These are phyloP conservation scores for Fusarium virguliforme DNA, from an alignment of 2,329 filamentous ascomycete species.

Conservation along the genomic window DNA sequence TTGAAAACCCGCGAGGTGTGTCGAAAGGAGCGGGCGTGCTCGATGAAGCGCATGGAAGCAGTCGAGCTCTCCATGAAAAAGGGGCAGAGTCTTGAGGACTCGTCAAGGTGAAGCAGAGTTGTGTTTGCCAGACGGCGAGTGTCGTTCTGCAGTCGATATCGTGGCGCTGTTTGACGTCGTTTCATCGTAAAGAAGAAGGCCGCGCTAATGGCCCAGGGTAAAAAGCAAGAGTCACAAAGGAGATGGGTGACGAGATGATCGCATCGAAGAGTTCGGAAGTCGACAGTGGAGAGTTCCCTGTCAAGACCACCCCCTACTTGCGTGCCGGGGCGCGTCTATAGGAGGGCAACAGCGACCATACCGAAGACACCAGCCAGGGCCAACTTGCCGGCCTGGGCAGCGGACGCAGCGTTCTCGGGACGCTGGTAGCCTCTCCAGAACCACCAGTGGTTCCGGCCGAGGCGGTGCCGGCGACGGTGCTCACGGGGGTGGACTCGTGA, in stretches of 20 bases:
- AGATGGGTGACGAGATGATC: slow-evolving; percentile 42
- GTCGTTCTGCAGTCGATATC: slow-evolving; percentile 46
- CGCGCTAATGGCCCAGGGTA: slow-evolving; percentile 33
- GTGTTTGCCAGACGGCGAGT: slow-evolving; percentile 34
- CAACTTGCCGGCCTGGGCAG: slow-evolving; percentile 62
- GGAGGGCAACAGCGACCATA: slow-evolving; percentile 65
- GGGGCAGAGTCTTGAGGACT: slow-evolving; percentile 47
- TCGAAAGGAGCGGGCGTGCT: slow-evolving; percentile 42
- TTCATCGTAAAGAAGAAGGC: slow-evolving; percentile 50
- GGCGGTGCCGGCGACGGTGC: slow-evolving; percentile 28
- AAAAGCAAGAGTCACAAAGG: slow-evolving; percentile 43
- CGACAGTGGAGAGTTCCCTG: slow-evolving; percentile 32
- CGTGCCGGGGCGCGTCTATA: slow-evolving; percentile 59
- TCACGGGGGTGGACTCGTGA: slow-evolving; percentile 44
- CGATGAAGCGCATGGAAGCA: slow-evolving; percentile 50
- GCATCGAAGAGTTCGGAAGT: slow-evolving; percentile 40
- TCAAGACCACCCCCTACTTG: slow-evolving; percentile 11
- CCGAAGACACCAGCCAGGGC: slow-evolving; percentile 67
- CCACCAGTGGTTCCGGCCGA: slow-evolving; percentile 47
- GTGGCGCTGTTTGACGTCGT: slow-evolving; percentile 48
- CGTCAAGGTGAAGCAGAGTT: slow-evolving; percentile 47
- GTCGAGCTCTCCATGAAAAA: slow-evolving; percentile 46
- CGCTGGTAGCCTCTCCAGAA: slow-evolving; percentile 54
- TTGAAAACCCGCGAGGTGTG: slow-evolving; percentile 40
- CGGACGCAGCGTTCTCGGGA: slow-evolving; percentile 61